Percentiles rank a stretch among this genome's conserved stretches.
Conservation (phyloP, 2,329 filamentous ascomycete genomes). For the Teratosphaeria nubilosa region DNA sequence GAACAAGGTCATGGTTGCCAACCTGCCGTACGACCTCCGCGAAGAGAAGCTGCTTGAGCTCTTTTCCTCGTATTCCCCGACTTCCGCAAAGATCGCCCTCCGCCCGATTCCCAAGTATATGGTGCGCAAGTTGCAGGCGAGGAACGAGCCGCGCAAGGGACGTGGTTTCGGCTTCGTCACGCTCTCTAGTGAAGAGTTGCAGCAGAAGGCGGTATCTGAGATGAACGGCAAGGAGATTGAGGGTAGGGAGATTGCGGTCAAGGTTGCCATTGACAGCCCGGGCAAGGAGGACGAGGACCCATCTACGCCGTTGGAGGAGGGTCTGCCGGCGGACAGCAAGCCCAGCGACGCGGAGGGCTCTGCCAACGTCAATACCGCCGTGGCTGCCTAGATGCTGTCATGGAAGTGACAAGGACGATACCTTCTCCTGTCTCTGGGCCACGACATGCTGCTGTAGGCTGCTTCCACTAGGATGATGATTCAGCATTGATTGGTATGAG, state of each 20-base stretch:
- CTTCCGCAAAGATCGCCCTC: constrained; percentile 95
- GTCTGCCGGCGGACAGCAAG: constrained; percentile 19
- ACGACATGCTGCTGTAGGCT: background rate
- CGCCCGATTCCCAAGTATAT: constrained; percentile 98
- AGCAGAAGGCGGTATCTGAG: constrained; percentile 92
- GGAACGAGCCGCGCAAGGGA: constrained; percentile 95
- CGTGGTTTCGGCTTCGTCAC: constrained; percentile 98
- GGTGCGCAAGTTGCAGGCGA: constrained; percentile 99
- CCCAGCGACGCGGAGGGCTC: constrained; percentile 27
- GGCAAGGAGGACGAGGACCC: constrained; percentile 87
- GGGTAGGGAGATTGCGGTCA: constrained; percentile 97
- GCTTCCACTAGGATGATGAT: background rate
- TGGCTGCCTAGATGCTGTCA: constrained; percentile 9
- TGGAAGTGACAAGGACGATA: background rate
- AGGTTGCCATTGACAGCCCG: constrained; percentile 98
- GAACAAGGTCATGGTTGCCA: constrained; percentile 99
- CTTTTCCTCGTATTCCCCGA: constrained; percentile 83
- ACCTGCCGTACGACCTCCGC: constrained; percentile 94
- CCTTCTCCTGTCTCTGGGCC: background rate
- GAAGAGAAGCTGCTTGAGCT: constrained; percentile 99
- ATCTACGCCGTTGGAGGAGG: constrained; percentile 37
- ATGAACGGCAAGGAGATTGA: constrained; percentile 99
- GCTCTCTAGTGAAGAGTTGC: constrained; percentile 84
- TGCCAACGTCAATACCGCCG: constrained; percentile 21
- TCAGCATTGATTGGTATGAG: background rate